phyloP scores from a whole-genome alignment of 805 yeast genomes.

The Kodamaea sagamina region DNA sequence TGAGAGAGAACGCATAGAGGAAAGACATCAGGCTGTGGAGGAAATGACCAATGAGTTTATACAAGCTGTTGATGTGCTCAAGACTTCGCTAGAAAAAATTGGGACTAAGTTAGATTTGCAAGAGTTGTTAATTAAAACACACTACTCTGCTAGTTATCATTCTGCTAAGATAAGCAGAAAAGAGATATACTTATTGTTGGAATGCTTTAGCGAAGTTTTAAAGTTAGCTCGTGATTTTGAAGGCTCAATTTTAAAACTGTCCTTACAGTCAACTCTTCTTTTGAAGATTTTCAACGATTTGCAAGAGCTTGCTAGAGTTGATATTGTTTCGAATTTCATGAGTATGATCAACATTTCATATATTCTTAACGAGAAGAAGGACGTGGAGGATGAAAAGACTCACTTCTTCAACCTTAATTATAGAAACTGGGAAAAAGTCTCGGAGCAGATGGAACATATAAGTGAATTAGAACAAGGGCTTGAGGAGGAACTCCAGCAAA shows the following conservation, averaged over 20 bases:
- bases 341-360: conserved; percentile 53
- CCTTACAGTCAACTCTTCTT: conserved; percentile 39
- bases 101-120: conserved; percentile 37
- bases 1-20: conserved; percentile 52
- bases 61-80: conserved; percentile 38
- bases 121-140: conserved; percentile 37
- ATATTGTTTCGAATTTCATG: conserved; percentile 38
- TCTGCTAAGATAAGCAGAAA: conserved; percentile 32
- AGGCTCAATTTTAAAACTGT: conserved; percentile 35
- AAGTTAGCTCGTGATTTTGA: conserved; percentile 32
- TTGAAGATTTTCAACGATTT: conserved; percentile 40
- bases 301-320: conserved; percentile 28
- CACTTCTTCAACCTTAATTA: conserved; percentile 43
- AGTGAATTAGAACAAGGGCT: conserved; percentile 48
- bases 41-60: conserved; percentile 30
- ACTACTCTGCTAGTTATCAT: conserved; percentile 31
- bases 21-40: conserved; percentile 60
- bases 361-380: conserved; percentile 39
- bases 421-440: conserved; percentile 42
- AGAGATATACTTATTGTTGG: conserved; percentile 34
- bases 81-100: conserved; percentile 24
- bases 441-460: conserved; percentile 39
- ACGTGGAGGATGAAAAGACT: conserved; percentile 45
- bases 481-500: conserved; percentile 49
- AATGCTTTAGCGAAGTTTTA: conserved; percentile 30